Evolutionary conservation across 1,284 basidiomycete species (phyloP).

Genomic region (Polyporus tsugae): DNA sequence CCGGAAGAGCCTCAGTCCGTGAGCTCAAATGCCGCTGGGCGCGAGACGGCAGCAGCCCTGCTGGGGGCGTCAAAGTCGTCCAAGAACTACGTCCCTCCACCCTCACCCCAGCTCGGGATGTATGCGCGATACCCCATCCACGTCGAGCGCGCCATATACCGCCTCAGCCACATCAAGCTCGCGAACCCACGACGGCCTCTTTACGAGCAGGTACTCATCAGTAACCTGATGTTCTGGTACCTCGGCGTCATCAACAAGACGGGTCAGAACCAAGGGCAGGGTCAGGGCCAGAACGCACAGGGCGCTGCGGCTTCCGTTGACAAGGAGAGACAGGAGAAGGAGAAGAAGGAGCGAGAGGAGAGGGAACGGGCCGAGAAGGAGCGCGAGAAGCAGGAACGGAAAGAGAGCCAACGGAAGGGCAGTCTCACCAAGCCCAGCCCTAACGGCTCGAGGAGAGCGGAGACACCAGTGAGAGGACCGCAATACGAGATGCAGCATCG

Average conservation of each 20-base stretch:
- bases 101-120: conserved; percentile 71
- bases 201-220: conserved; percentile 98
- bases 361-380: conserved; percentile 53
- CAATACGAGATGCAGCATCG: conserved; percentile 94
- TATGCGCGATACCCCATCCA: conserved; percentile 95
- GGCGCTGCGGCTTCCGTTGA: conserved; percentile 41
- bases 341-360: conserved; percentile 54
- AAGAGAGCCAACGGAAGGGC: conserved; percentile 53
- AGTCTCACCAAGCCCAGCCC: conserved; percentile 59
- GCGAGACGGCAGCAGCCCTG: conserved; percentile 83
- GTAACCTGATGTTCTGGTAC: conserved; percentile 99
- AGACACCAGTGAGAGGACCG: conserved; percentile 87
- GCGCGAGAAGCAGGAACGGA: conserved; percentile 53
- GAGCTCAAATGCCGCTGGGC: conserved; percentile 65
- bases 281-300: conserved; percentile 24
- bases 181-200: conserved; percentile 96
- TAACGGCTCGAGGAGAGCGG: conserved; percentile 73
- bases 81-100: conserved; percentile 66
- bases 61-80: conserved; percentile 85
- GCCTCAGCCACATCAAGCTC: conserved; percentile 97
- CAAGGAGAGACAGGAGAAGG: conserved; percentile 54
- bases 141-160: conserved; percentile 97
- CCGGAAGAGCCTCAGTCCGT: conserved; percentile 69
- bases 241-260: conserved; percentile 96
- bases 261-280: conserved; percentile 50